phyloP scores from a whole-genome alignment of 352 stramenopile species.

The Phytophthora pini region DNA sequence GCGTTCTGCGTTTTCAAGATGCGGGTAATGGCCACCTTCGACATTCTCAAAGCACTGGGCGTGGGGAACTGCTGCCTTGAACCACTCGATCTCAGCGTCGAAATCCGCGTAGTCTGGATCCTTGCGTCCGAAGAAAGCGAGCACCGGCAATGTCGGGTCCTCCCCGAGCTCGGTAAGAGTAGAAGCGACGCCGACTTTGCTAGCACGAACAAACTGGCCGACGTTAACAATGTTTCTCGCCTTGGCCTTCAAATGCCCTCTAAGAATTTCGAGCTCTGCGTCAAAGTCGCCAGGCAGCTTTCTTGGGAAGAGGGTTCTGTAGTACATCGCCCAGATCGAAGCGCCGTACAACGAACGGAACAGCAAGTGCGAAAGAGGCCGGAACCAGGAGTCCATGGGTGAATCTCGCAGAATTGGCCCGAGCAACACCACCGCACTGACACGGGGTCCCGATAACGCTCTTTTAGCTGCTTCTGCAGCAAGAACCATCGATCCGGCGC shows the following conservation, averaged over 20 bases:
- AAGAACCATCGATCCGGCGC: slow-evolving; percentile 43
- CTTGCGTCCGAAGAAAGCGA: slow-evolving; percentile 46
- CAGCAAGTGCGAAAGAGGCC: slow-evolving; percentile 39
- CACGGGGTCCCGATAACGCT: not conserved
- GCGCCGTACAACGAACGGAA: slow-evolving; percentile 41
- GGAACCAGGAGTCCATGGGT: slow-evolving; percentile 37
- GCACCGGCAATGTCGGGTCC: slow-evolving; percentile 17
- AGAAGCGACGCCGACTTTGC: slow-evolving; percentile 30
- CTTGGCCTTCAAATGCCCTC: slow-evolving; percentile 24
- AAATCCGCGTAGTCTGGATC: slow-evolving; percentile 46
- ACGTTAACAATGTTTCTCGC: slow-evolving; percentile 36
- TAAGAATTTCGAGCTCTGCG: slow-evolving; percentile 32
- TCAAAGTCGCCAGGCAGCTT: slow-evolving; percentile 35
- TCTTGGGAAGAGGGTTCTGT: slow-evolving; percentile 44
- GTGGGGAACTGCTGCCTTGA: slow-evolving; percentile 32
- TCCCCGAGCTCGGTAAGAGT: slow-evolving; percentile 24
- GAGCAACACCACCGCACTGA: slow-evolving; percentile 38
- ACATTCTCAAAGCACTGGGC: slow-evolving; percentile 22
- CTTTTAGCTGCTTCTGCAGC: slow-evolving; percentile 17
- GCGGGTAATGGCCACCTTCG: slow-evolving; percentile 46
- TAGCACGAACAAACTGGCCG: slow-evolving; percentile 28
- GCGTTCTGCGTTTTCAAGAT: slow-evolving; percentile 36
- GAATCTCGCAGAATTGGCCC: slow-evolving; percentile 44
- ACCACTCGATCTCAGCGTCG: slow-evolving; percentile 41
- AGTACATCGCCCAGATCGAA: slow-evolving; percentile 43